Percentiles rank a stretch among this genome's conserved stretches.
These are phyloP conservation scores for Laguncularia racemosa DNA, from an alignment of 345 rosid genomes.

Conservation along the genomic window DNA sequence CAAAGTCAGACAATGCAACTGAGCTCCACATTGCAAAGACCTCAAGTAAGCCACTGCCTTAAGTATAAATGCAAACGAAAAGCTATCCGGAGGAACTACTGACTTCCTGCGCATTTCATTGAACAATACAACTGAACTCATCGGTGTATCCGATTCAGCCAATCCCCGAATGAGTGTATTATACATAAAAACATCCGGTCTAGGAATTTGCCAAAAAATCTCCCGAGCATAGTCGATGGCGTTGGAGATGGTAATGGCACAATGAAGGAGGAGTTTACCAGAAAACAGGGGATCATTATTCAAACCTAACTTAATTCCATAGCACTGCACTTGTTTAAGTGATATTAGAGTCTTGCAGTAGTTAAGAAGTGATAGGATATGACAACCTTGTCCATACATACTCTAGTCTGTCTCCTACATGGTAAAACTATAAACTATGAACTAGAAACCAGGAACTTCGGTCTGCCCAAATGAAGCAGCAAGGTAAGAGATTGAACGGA, in stretches of 20 bases:
- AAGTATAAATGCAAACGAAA: slow-evolving; percentile 53
- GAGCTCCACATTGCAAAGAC: slow-evolving; percentile 38
- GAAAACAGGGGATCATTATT: slow-evolving; percentile 33
- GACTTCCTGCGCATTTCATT: slow-evolving; percentile 34
- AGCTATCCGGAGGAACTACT: slow-evolving; percentile 47
- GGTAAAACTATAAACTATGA: too few relatives aligned
- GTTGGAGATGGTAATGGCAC: slow-evolving; percentile 28
- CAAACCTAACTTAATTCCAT: slow-evolving; percentile 34
- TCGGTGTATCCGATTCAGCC: slow-evolving; percentile 39
- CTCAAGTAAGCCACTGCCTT: slow-evolving; percentile 52
- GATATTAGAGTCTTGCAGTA: slow-evolving; percentile 40
- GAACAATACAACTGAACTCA: slow-evolving; percentile 29
- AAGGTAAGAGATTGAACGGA: too few relatives aligned
- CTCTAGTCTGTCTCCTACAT: too few relatives aligned
- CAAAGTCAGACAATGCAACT: slow-evolving; percentile 19
- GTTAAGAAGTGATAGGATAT: slow-evolving; percentile 22
- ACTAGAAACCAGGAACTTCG: too few relatives aligned
- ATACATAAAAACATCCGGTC: slow-evolving; percentile 68
- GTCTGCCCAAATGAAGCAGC: too few relatives aligned
- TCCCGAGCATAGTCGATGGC: slow-evolving; percentile 41
- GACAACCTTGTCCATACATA: too few relatives aligned
- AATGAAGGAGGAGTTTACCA: slow-evolving; percentile 57
- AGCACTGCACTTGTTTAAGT: slow-evolving; percentile 46
- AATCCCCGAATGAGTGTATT: slow-evolving; percentile 63
- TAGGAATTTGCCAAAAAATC: slow-evolving; percentile 33